Percentiles rank a stretch among this genome's conserved stretches.
Conservation (phyloP, 1,139 yeast genomes). For the Citeromyces siamensis region DNA sequence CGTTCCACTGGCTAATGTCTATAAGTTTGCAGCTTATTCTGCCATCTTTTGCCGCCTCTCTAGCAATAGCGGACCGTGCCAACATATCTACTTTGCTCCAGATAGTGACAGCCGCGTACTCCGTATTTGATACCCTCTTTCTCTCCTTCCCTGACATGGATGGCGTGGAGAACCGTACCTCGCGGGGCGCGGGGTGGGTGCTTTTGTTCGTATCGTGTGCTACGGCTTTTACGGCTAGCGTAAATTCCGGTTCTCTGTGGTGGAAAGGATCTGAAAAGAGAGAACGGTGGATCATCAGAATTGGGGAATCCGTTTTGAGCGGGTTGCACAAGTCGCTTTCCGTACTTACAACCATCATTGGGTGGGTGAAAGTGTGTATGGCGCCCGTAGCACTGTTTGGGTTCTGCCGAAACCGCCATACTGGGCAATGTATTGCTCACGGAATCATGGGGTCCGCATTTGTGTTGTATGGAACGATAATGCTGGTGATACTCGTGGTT, state of each 20-base stretch:
- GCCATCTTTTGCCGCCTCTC: slow-evolving; percentile 42
- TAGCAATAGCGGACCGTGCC: slow-evolving; percentile 39
- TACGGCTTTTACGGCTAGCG: slow-evolving; percentile 39
- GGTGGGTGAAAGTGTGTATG: slow-evolving; percentile 60
- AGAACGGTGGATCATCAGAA: slow-evolving; percentile 17
- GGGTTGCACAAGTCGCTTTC: slow-evolving; percentile 34
- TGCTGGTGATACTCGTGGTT: slow-evolving; percentile 50
- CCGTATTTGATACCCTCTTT: slow-evolving; percentile 40
- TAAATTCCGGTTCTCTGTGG: slow-evolving; percentile 39
- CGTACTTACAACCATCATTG: slow-evolving; percentile 33
- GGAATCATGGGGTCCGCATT: slow-evolving; percentile 95
- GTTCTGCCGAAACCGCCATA: slow-evolving; percentile 60
- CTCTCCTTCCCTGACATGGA: slow-evolving; percentile 50
- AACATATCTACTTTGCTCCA: slow-evolving; percentile 36
- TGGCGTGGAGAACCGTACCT: slow-evolving; percentile 54
- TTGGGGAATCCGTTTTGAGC: slow-evolving; percentile 20
- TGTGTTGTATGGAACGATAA: slow-evolving; percentile 62
- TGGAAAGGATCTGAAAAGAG: slow-evolving; percentile 21
- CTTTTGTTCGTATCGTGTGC: slow-evolving; percentile 31
- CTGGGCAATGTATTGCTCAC: slow-evolving; percentile 94
- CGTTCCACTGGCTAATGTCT: slow-evolving; percentile 54
- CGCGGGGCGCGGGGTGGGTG: slow-evolving; percentile 56
- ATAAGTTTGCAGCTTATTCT: slow-evolving; percentile 30
- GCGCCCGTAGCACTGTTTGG: slow-evolving; percentile 82
- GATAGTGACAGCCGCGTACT: slow-evolving; percentile 32